Conservation (phyloP, 2,329 filamentous ascomycete genomes). For the Exutisphaerella laricina region DNA sequence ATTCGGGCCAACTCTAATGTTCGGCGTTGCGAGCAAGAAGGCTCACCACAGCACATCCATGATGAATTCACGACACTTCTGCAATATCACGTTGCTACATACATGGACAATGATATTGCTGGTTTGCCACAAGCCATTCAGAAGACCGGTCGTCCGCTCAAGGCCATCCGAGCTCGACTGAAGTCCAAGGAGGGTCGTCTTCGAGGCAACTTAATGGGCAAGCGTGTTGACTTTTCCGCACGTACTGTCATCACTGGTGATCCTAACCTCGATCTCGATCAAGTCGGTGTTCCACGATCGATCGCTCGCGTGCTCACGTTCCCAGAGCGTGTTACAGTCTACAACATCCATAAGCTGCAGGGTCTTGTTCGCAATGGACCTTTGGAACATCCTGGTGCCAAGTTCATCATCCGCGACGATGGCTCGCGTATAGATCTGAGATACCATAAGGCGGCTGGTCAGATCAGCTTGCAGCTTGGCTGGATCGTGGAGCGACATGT, state of each 20-base stretch:
- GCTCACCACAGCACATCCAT: constrained; percentile 84
- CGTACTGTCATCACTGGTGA: constrained; percentile 99
- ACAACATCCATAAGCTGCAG: constrained; percentile 92
- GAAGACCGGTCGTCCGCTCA: constrained; percentile 93
- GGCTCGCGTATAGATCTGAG: constrained; percentile 92
- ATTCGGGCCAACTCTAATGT: constrained; percentile 97
- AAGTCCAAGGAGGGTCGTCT: constrained; percentile 99
- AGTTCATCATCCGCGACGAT: constrained; percentile 91
- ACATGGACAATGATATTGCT: constrained; percentile 99
- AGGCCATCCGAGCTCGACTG: constrained; percentile 90
- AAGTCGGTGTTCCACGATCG: constrained; percentile 92
- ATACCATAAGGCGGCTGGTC: constrained; percentile 81
- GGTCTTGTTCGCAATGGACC: constrained; percentile 87
- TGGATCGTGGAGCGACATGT: constrained; percentile 99
- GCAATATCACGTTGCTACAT: constrained; percentile 97
- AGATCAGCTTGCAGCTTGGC: constrained; percentile 85
- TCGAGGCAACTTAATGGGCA: constrained; percentile 98
- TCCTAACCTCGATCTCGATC: constrained; percentile 89
- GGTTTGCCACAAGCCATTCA: constrained; percentile 90
- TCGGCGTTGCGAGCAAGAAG: constrained; percentile 81
- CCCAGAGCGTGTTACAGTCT: constrained; percentile 93
- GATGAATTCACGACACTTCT: constrained; percentile 86
- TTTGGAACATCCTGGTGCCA: constrained; percentile 89
- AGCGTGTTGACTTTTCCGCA: constrained; percentile 98
- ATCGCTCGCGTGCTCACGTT: constrained; percentile 93